Conservation (phyloP, 2,329 filamentous ascomycete genomes). For the Annulohypoxylon truncatum region DNA sequence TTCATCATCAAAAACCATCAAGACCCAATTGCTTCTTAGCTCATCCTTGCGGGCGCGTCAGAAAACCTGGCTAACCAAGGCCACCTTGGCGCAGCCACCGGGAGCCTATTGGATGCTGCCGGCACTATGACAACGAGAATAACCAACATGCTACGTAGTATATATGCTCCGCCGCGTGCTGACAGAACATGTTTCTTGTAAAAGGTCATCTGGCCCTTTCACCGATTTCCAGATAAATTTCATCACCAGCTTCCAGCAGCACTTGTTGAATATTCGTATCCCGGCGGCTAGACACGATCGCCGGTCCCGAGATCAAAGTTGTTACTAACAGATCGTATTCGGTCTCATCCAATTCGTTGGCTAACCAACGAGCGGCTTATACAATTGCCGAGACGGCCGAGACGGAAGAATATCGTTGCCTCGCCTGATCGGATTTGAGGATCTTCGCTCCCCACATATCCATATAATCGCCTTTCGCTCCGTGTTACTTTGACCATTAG, state of each 20-base stretch:
- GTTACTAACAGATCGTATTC: constrained; percentile 1
- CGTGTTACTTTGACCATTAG: background rate
- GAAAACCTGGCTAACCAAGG: constrained; percentile 9
- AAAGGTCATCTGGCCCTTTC: constrained; percentile 17
- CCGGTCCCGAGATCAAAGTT: background rate
- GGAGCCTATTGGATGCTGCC: constrained; percentile 32
- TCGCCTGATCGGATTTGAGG: constrained; percentile 12
- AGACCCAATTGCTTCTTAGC: constrained; percentile 13
- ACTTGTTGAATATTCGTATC: background rate
- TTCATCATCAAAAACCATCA: constrained; percentile 4
- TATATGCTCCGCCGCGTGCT: constrained; percentile 25
- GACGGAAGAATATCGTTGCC: background rate
- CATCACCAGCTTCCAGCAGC: background rate
- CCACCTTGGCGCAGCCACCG: constrained; percentile 31
- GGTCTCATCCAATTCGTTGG: background rate
- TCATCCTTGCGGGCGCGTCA: constrained; percentile 23
- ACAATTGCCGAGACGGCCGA: background rate
- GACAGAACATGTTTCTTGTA: constrained; percentile 12
- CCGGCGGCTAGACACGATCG: background rate
- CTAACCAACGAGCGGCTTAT: background rate
- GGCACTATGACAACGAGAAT: constrained; percentile 17
- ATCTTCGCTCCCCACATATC: background rate
- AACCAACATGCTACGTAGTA: constrained; percentile 18
- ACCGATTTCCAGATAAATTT: background rate
- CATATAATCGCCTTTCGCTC: background rate